phyloP scores from a whole-genome alignment of 148 eudicot species.

The Drosera capensis region DNA sequence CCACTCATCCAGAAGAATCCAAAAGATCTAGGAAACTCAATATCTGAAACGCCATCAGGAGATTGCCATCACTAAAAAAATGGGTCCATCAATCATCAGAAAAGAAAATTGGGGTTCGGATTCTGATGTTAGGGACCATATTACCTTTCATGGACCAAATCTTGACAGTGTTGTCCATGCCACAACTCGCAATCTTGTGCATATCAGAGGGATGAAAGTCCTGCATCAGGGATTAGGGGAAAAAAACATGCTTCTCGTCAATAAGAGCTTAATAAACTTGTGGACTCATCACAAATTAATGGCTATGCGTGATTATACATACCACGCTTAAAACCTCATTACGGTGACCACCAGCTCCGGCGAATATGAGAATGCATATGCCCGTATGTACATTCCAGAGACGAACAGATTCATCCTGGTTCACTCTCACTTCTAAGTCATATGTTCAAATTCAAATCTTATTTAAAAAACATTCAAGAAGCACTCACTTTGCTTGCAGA shows the following conservation, averaged over 20 bases:
- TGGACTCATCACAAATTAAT: no score
- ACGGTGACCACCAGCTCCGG: constrained; percentile 98
- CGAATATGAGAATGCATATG: constrained; percentile 90
- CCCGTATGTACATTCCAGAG: constrained; percentile 98
- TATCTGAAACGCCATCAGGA: no score
- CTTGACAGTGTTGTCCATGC: constrained; percentile 94
- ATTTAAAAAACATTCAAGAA: neutral
- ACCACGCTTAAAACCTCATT: constrained; percentile 99
- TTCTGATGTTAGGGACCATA: constrained; percentile 1
- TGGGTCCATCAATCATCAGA: neutral
- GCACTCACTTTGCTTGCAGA: constrained; percentile 92
- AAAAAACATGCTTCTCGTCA: neutral
- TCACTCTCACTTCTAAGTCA: constrained; percentile 7
- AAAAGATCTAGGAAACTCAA: no score
- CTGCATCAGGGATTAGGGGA: no score
- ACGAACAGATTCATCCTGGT: constrained; percentile 96
- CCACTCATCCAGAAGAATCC: no score
- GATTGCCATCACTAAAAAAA: no score
- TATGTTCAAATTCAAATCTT: constrained; percentile 1
- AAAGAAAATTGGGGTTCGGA: neutral
- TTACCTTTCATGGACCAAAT: constrained; percentile 99
- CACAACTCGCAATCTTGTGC: constrained; percentile 92
- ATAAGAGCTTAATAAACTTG: no score
- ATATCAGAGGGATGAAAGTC: constrained; percentile 98
- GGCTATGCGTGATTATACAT: no score